Base-by-base conservation (phyloP, 2,329 filamentous ascomycete genomes). In the Fusarium buharicum region DNA sequence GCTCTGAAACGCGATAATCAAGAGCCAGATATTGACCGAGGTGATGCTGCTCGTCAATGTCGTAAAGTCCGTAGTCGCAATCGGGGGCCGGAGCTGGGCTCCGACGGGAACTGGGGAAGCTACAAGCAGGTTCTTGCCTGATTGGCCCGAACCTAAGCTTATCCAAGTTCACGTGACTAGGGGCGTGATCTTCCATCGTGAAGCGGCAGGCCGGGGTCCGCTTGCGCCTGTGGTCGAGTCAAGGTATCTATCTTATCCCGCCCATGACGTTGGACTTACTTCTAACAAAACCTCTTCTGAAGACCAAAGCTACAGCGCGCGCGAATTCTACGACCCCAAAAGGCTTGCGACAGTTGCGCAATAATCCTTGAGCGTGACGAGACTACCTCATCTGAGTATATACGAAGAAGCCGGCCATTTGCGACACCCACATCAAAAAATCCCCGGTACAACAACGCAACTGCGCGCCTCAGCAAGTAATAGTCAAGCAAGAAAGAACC, bases 261-360 rank as follows among this genome's bases (percentile, higher is more conserved):
- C 58, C 64, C 64, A 67, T 64, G 54, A 68, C 57, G 62, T 62
- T 62, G 40, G 50, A 61, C 53, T 51, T 33, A 56, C 41, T 61
- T 61, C 50, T 45, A 43, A 66, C 64, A 55, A 45, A 53, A 59
- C 37, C 24, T 44, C 55, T 47, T 53, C 54, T 28, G 45, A 52
- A 50, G 34, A 45, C 12, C 44, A 39, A 27, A 59, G 27, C 49
- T 38, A 45, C 58, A 41, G 34, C 48, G 38, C 55, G 40, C 55
- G 30, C 48, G n/a, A 27, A 28, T 18, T 47, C 27, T 20, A 20
- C 49, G 27, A 55, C 39, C 20, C 12, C 13, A 41, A 33, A 13
- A 45, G n/a, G 41, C 17, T 24, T 27, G n/a, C 30, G 18, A 50
- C 34, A 22, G 41, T 38, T 62, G 50, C 38, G 34, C 48, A 49